Evolutionary conservation across 2,329 filamentous ascomycete genomes (phyloP).

Genomic region (Fusarium penzigii): DNA sequence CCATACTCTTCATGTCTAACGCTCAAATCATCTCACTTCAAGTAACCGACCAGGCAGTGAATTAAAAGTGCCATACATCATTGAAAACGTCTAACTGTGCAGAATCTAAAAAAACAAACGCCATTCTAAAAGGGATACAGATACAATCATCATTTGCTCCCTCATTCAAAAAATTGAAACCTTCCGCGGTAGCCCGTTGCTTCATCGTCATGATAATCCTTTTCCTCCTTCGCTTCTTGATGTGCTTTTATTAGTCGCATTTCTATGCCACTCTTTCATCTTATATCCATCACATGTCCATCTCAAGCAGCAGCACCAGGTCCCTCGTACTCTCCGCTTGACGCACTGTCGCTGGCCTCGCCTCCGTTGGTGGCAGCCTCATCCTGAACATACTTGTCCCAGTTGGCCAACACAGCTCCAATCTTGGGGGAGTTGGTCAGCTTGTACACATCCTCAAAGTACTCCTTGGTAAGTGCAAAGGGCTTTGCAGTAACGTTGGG

Average conservation of each 20-base stretch:
- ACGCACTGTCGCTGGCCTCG: conserved; percentile 41
- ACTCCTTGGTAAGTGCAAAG: conserved; percentile 95
- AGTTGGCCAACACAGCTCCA: conserved; percentile 81
- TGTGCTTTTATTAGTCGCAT: too few species aligned
- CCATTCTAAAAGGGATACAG: conserved; percentile 14
- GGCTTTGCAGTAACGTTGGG: conserved; percentile 97
- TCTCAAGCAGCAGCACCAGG: conserved; percentile 42
- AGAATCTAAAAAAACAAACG: conserved; percentile 22
- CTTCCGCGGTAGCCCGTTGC: conserved; percentile 26
- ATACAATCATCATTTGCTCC: background rate
- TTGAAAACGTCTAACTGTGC: conserved; percentile 23
- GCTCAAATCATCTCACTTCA: too few species aligned
- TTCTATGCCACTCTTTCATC: conserved; percentile 1
- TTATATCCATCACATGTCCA: conserved; percentile 16
- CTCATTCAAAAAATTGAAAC: conserved; percentile 18
- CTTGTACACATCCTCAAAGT: conserved; percentile 98
- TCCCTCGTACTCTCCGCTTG: conserved; percentile 44
- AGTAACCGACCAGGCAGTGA: too few species aligned
- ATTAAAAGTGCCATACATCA: conserved; percentile 14
- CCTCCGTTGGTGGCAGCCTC: conserved; percentile 39
- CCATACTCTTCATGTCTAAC: too few species aligned
- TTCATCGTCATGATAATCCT: conserved; percentile 17
- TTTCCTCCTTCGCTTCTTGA: background rate
- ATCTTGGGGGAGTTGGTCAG: conserved; percentile 84
- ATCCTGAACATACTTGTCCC: conserved; percentile 68